Conservation (phyloP, 2,329 filamentous ascomycete species). For the Ceratocystiopsis brevicomis region DNA sequence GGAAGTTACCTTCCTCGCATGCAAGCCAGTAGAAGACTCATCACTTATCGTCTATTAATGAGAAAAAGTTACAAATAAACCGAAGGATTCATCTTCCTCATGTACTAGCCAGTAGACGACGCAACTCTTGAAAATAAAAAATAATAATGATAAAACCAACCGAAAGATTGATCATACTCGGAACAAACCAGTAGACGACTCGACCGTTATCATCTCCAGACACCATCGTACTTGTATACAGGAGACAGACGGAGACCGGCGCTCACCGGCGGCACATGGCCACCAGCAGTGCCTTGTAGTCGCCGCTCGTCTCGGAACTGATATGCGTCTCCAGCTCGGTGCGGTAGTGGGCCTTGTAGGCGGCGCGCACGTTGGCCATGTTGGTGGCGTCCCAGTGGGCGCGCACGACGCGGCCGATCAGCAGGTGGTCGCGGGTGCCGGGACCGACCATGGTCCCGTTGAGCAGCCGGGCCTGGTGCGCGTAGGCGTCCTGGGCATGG, state of each 20-base stretch:
- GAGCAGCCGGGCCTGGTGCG: slow-evolving; percentile 65
- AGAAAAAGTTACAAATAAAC: too few species aligned
- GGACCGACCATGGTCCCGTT: slow-evolving; percentile 73
- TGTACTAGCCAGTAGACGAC: too few species aligned
- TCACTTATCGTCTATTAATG: too few species aligned
- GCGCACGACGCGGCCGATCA: slow-evolving; percentile 60
- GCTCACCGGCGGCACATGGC: slow-evolving; percentile 19
- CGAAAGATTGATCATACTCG: too few species aligned
- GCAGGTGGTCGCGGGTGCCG: slow-evolving; percentile 69
- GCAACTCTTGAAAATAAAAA: too few species aligned
- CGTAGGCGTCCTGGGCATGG: slow-evolving; percentile 59
- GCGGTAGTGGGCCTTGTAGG: slow-evolving; percentile 54
- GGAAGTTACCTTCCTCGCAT: too few species aligned
- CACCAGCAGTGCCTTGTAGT: slow-evolving; percentile 61
- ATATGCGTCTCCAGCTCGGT: slow-evolving; percentile 51
- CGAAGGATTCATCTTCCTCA: too few species aligned
- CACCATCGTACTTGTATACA: background rate
- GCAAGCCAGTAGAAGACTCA: too few species aligned
- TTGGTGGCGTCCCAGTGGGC: slow-evolving; percentile 66
- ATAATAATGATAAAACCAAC: too few species aligned
- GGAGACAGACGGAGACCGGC: too few species aligned
- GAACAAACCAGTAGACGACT: too few species aligned
- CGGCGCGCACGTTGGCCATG: slow-evolving; percentile 58
- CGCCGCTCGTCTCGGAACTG: slow-evolving; percentile 65
- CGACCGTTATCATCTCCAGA: too few species aligned